phyloP scores from a whole-genome alignment of 352 stramenopile species.

The Phytopythium ostracodes region DNA sequence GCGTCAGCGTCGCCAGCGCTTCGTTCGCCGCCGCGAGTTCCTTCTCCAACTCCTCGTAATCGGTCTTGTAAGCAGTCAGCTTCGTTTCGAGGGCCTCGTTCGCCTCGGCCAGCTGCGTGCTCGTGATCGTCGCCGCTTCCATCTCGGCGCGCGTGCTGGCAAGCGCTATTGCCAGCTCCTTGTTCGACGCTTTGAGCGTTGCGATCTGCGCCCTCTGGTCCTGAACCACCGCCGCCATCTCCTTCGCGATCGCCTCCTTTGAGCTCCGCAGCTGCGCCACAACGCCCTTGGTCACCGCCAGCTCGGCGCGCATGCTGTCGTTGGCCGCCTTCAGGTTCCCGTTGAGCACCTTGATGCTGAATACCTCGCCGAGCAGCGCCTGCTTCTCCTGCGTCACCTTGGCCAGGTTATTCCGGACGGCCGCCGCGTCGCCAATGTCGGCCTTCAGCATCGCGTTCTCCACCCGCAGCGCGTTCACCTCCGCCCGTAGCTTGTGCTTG shows the following conservation, averaged over 20 bases:
- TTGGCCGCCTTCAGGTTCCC: neutral
- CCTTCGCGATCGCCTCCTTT: neutral
- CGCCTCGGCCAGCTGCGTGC: neutral
- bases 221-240: neutral
- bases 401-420: neutral
- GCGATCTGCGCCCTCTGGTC: neutral
- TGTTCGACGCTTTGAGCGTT: neutral
- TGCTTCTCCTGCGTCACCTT: neutral
- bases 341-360: neutral
- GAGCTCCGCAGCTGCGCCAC: neutral
- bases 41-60: neutral
- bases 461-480: neutral
- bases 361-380: neutral
- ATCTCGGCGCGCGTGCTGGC: neutral
- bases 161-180: neutral
- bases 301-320: neutral
- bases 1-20: neutral
- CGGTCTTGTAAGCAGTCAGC: neutral
- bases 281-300: neutral
- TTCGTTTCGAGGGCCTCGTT: neutral
- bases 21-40: neutral
- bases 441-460: neutral
- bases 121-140: neutral
- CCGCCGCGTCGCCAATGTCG: neutral
- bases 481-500: neutral